Evolutionary conservation across 1,139 yeast genomes (phyloP), one percentile per base, ranked within the genome.

Genomic region (Kodamaea alishanica): DNA sequence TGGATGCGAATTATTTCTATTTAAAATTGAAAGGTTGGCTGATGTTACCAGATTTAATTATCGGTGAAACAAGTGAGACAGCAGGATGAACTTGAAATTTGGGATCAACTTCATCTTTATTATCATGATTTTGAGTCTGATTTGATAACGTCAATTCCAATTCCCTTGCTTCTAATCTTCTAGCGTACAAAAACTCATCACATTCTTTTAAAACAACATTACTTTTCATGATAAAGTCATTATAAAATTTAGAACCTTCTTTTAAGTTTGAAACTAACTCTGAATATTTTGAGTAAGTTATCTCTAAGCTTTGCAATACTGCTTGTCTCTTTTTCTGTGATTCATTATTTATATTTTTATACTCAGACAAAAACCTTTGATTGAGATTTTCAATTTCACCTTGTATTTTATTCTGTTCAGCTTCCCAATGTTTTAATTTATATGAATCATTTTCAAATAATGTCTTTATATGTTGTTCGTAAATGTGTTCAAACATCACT

Each of bases 201-300:
- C 85, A 74, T 30, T 73, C 79, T 6, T 60, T 58, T 20, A 74
- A 59, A 10, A 82, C 73, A 2, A 52, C 65, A 27, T 67, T 64
- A 2, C 79, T 72, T 42, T 78, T 77, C 2, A 60, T 63, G 25
- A 76, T 63, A 43, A 87, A 76, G 40, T 81, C 84, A 36, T 70
- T 70, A 60, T 89, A 89, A 55, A 88, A 89, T 40, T 72, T 71
- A 0, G 77, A 55, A 0, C 95, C 97, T 49, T 84, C 86, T 29
- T 74, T 73, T 30, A 88, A 57, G 51, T 86, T 84, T 11, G 71
- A 63, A 15, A 73, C 58, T 6, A 87, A 64, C 49, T 81, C 88
- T 31, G 68, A 56, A 51, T 70, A 85, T 43, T 75, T 73, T 25
- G 69, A 59, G 50, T 71, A 79, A 0, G 77, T 79, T 3, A 65